Evolutionary conservation across 768 basidiomycete genomes (phyloP).

Genomic region (Suillus discolor): DNA sequence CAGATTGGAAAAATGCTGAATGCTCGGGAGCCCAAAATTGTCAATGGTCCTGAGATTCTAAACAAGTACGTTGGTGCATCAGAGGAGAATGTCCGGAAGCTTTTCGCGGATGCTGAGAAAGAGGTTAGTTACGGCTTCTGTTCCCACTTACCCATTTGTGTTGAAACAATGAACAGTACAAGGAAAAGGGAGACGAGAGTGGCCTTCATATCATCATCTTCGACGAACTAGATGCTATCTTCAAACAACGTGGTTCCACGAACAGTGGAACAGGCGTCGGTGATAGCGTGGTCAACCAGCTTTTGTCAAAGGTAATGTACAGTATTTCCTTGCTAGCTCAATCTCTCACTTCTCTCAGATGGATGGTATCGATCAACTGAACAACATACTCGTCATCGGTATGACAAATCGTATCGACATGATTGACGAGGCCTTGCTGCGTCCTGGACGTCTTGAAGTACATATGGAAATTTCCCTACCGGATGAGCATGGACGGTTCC

Average conservation of each 20-base stretch:
- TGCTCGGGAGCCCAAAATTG: slow-evolving; percentile 95
- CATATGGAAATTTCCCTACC: slow-evolving; percentile 99
- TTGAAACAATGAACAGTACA: slow-evolving; percentile 63
- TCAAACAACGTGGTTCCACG: slow-evolving; percentile 96
- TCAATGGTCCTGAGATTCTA: slow-evolving; percentile 96
- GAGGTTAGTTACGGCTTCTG: slow-evolving; percentile 56
- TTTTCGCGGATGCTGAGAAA: slow-evolving; percentile 98
- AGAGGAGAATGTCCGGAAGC: slow-evolving; percentile 96
- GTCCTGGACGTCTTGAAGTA: slow-evolving; percentile 97
- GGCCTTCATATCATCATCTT: slow-evolving; percentile 99
- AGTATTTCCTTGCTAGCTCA: neutral
- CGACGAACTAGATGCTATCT: slow-evolving; percentile 97
- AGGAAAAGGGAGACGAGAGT: slow-evolving; percentile 96
- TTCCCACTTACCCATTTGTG: neutral
- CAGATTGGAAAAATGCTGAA: slow-evolving; percentile 99
- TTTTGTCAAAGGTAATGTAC: slow-evolving; percentile 82
- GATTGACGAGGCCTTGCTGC: slow-evolving; percentile 97
- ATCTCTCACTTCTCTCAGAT: slow-evolving; percentile 57
- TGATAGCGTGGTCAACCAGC: slow-evolving; percentile 98
- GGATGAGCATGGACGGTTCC: slow-evolving; percentile 87
- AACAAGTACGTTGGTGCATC: slow-evolving; percentile 97
- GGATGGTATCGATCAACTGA: slow-evolving; percentile 98
- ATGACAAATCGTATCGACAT: slow-evolving; percentile 99
- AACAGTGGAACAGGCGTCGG: slow-evolving; percentile 94
- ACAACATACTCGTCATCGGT: slow-evolving; percentile 98